Evolutionary conservation across 2,329 filamentous ascomycete species (phyloP), one percentile per base, ranked within the genome.

Genomic region (Nannizziopsis barbatae): DNA sequence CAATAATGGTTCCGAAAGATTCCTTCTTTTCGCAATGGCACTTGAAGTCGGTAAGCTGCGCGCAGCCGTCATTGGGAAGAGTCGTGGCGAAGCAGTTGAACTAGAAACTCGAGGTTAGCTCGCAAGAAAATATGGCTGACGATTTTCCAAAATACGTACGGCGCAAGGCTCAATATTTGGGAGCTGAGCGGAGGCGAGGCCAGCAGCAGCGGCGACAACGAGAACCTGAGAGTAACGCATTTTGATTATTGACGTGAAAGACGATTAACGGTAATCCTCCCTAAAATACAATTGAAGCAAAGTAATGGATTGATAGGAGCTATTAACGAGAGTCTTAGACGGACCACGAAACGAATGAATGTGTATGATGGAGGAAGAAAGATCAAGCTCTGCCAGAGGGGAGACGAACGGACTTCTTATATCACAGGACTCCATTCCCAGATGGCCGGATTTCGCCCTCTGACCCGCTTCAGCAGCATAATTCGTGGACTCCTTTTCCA

Each of bases 21-120:
- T 62, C 57, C 37, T 69, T 60, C 60, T 71, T 69, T 57, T 66
- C 57, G 62, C 71, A 74, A 61, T 73, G 71, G 60, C 71, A 73
- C 32, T 64, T 65, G 58, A 74, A 75, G 63, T 75, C 71, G 52
- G 63, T 66, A 31, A 74, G 56, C 11, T 49, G 12, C n/a, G 60
- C 53, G 64, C 72, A 75, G 51, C 71, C 71, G 54, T 73, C 71
- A 27, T 39, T 53, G 46, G 49, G 50, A 36, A 75, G 61, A 33
- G 69, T 63, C 11, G 45, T 52, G 48, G 73, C 36, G 59, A 75
- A 72, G 62, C 72, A 75, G 53, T 54, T 56, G 12, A 73, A 54
- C 72, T 74, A 51, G n/a, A 42, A n/a, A 17, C 2, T 10, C 14
- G 42, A n/a, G 22, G 14, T 27, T 12, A 32, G 18, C 50, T 46